phyloP scores from a whole-genome alignment of 1,284 basidiomycete genomes.

The Sanghuangporus weigelae region DNA sequence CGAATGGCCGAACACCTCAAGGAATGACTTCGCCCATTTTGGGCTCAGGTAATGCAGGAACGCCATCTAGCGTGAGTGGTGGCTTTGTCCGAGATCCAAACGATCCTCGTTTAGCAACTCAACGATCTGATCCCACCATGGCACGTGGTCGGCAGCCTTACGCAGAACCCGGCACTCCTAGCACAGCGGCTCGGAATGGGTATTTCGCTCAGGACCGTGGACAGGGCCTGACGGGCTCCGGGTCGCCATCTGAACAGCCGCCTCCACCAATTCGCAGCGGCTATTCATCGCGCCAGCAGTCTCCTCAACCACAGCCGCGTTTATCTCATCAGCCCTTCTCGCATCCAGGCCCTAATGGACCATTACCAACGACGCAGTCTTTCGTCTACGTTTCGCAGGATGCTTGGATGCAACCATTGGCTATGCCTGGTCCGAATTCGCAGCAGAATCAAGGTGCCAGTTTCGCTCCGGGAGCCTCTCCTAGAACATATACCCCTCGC shows the following conservation, averaged over 20 bases:
- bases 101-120: slow-evolving; percentile 20
- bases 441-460: slow-evolving; percentile 2
- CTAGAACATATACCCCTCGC: slow-evolving; percentile 15
- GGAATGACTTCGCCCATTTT: slow-evolving; percentile 33
- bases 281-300: slow-evolving; percentile 31
- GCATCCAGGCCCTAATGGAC: slow-evolving; percentile 31
- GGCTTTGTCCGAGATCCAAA: slow-evolving; percentile 16
- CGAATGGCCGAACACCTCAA: slow-evolving; percentile 35
- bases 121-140: slow-evolving; percentile 24
- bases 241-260: slow-evolving; percentile 33
- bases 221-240: slow-evolving; percentile 18
- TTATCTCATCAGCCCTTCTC: slow-evolving; percentile 39
- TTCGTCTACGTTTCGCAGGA: slow-evolving; percentile 8
- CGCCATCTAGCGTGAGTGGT: slow-evolving; percentile 24
- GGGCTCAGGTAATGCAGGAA: slow-evolving; percentile 24
- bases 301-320: slow-evolving; percentile 34
- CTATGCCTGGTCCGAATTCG: slow-evolving; percentile 4
- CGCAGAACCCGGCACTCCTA: slow-evolving; percentile 4
- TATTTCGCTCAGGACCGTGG: slow-evolving; percentile 19
- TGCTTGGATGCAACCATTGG: slow-evolving; percentile 12
- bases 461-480: slow-evolving; percentile 8
- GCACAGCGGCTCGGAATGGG: slow-evolving; percentile 7
- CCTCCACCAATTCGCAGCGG: slow-evolving; percentile 35
- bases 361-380: slow-evolving; percentile 7
- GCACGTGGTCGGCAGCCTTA: slow-evolving; percentile 21